These are phyloP conservation scores for Pestalotiopsis sp. DNA, from an alignment of 2,329 filamentous ascomycete genomes.

Conservation along the genomic window DNA sequence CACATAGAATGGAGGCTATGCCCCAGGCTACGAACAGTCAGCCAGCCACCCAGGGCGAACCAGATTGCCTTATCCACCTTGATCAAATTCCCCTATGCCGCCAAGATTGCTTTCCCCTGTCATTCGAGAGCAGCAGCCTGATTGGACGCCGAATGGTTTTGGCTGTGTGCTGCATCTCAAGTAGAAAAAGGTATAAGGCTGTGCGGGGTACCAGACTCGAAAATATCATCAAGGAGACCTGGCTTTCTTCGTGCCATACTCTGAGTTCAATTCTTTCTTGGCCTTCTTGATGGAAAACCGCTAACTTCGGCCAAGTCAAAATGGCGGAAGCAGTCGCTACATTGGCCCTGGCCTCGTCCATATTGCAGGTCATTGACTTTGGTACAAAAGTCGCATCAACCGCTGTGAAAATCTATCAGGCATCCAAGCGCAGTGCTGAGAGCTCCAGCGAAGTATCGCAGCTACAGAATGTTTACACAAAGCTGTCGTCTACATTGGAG, in stretches of 20 bases:
- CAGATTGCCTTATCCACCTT: too few relatives aligned
- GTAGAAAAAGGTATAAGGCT: neutral
- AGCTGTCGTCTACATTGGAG: neutral
- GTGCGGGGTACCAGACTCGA: neutral
- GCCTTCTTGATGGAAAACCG: neutral
- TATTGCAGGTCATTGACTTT: neutral
- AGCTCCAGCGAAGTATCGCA: neutral
- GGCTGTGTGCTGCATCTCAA: neutral
- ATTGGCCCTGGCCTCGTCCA: neutral
- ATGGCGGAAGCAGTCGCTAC: constrained; percentile 1
- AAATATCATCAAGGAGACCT: neutral
- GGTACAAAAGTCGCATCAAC: neutral
- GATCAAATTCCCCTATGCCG: too few relatives aligned
- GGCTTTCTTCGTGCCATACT: neutral
- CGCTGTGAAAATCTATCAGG: neutral
- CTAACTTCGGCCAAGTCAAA: neutral
- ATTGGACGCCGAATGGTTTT: neutral
- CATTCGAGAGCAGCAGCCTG: neutral
- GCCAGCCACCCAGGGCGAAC: too few relatives aligned
- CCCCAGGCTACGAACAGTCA: too few relatives aligned
- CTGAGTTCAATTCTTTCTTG: neutral
- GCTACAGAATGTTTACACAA: neutral
- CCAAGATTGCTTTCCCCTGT: too few relatives aligned
- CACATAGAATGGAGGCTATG: too few relatives aligned
- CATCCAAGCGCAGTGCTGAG: neutral